These are phyloP conservation scores for Polyporus arcularius DNA, from an alignment of 768 basidiomycete genomes.

Conservation along the genomic window DNA sequence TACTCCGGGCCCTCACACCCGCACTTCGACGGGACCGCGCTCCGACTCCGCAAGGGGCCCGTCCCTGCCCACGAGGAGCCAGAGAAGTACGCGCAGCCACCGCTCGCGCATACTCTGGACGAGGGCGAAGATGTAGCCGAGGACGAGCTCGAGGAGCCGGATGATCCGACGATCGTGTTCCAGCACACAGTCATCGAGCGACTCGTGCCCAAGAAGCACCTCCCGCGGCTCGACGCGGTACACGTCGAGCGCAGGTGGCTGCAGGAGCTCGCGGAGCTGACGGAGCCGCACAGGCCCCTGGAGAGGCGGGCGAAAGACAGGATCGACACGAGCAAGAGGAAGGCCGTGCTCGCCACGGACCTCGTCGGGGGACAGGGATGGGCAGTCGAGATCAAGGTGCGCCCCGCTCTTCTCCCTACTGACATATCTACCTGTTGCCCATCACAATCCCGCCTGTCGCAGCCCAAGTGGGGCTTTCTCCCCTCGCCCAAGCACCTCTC, in stretches of 20 bases:
- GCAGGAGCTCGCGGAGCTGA: constrained; percentile 45
- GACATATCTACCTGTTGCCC: neutral
- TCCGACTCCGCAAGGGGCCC: constrained; percentile 71
- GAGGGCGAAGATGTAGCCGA: neutral
- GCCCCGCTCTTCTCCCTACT: neutral
- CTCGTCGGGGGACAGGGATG: constrained; percentile 66
- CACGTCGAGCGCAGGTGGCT: constrained; percentile 58
- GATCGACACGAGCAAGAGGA: constrained; percentile 56
- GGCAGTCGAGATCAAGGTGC: constrained; percentile 91
- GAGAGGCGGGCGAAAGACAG: constrained; percentile 54
- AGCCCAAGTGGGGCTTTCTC: constrained; percentile 99
- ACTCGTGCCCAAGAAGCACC: constrained; percentile 59
- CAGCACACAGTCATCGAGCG: constrained; percentile 63
- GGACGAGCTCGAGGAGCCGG: constrained; percentile 36
- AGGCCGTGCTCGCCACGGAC: constrained; percentile 79
- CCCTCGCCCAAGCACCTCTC: constrained; percentile 67
- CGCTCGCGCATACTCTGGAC: constrained; percentile 20
- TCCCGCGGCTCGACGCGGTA: constrained; percentile 60
- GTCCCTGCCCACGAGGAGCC: constrained; percentile 16
- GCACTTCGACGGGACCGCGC: constrained; percentile 60
- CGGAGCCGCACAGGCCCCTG: constrained; percentile 54
- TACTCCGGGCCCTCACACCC: constrained; percentile 61
- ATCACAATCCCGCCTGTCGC: neutral
- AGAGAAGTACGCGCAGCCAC: neutral
- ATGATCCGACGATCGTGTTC: constrained; percentile 52